These are phyloP conservation scores for Colletotrichum eremochloae DNA, from an alignment of 2,329 filamentous ascomycete species.

Conservation along the genomic window DNA sequence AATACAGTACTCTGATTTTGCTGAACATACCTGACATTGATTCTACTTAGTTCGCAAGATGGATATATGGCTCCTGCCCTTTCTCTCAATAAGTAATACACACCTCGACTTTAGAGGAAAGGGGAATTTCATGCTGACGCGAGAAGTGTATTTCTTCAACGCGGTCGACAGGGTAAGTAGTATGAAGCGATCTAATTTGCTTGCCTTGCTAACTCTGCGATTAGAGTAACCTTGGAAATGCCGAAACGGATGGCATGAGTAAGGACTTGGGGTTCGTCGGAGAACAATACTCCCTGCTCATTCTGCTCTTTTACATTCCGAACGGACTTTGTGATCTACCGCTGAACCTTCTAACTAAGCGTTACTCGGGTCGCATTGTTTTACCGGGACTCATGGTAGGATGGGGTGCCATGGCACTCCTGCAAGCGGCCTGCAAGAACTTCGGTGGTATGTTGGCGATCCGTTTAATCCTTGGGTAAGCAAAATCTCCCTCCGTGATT, in stretches of 20 bases:
- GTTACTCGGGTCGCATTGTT: constrained; percentile 51
- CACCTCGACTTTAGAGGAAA: no score
- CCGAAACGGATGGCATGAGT: constrained; percentile 60
- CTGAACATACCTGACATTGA: background rate
- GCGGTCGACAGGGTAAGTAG: constrained; percentile 41
- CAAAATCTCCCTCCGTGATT: no score
- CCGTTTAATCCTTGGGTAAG: constrained; percentile 58
- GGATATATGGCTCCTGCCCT: constrained; percentile 58
- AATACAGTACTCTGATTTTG: background rate
- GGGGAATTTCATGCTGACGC: background rate
- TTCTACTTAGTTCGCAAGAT: constrained; percentile 50
- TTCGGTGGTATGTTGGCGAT: constrained; percentile 64
- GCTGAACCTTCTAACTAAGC: constrained; percentile 62
- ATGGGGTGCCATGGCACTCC: constrained; percentile 62
- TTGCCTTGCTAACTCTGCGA: background rate
- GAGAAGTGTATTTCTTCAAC: constrained; percentile 46
- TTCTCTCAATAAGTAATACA: constrained; percentile 52
- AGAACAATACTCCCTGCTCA: constrained; percentile 58
- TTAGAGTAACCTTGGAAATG: constrained; percentile 61
- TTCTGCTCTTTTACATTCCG: constrained; percentile 65
- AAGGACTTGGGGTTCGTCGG: constrained; percentile 57
- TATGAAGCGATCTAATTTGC: accelerated
- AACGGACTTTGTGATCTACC: constrained; percentile 64
- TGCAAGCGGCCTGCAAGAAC: constrained; percentile 52
- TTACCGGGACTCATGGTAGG: constrained; percentile 58